phyloP scores from a whole-genome alignment of 2,329 filamentous ascomycete species.

The Periconia sp. region DNA sequence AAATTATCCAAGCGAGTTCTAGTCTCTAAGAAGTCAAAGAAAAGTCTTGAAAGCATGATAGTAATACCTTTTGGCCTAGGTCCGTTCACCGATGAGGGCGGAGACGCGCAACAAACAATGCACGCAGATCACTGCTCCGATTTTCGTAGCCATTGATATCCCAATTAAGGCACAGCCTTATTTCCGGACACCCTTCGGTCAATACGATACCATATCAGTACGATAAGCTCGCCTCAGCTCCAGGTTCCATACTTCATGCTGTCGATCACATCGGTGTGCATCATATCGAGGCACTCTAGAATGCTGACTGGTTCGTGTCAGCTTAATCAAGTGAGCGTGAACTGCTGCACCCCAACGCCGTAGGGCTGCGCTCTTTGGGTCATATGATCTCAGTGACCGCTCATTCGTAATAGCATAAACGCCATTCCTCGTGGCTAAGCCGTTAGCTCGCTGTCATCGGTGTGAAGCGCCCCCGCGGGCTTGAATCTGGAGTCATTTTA shows the following conservation, averaged over 20 bases:
- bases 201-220: background rate
- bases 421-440: slow-evolving; percentile 16
- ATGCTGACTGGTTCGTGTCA: slow-evolving; percentile 20
- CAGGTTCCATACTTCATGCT: background rate
- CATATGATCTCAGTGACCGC: slow-evolving; percentile 1
- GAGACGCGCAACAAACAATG: no score
- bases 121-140: no score
- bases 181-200: background rate
- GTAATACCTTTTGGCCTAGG: no score
- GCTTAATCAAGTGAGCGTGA: slow-evolving; percentile 21
- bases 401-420: background rate
- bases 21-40: no score
- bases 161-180: background rate
- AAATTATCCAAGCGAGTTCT: no score
- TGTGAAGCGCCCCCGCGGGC: slow-evolving; percentile 10
- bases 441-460: slow-evolving; percentile 22
- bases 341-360: slow-evolving; percentile 12
- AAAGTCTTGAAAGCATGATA: no score
- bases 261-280: background rate
- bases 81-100: no score
- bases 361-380: slow-evolving; percentile 2
- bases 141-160: no score
- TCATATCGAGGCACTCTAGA: background rate
- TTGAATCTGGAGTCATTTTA: slow-evolving; percentile 11
- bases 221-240: background rate